Evolutionary conservation across 805 yeast genomes (phyloP), one percentile per base, ranked within the genome.

Genomic region (Candida orba): DNA sequence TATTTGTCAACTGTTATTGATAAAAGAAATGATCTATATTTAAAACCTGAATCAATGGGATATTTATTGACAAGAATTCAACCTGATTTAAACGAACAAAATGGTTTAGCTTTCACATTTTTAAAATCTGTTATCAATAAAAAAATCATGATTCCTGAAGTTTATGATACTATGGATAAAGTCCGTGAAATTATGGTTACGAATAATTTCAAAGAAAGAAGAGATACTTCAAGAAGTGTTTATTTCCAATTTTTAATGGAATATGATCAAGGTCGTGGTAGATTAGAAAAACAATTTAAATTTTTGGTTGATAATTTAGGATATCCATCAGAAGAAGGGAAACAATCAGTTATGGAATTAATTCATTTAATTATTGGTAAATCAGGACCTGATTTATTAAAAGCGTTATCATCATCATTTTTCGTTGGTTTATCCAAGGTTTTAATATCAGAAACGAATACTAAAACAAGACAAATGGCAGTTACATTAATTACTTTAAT

Each of bases 81-180:
- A 58, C 95, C 96, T 2, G 98, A 93, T 64, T 67, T 93, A 47
- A 89, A 85, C 55, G 96, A 91, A 53, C 96, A 96, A 10, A 81
- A 77, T 52, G 89, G 95, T 34, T 71, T 87, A 36, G 95, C 97
- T 0, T 87, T 90, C 62, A 79, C 81, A 42, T 89, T 91, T 54
- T 62, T 93, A 53, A 83, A 81, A 50, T 78, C 96, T 1, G 70
- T 90, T n/a, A 71, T 91, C 32, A 63, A 84, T 12, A 81, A 81
- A 50, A 88, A 80, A 52, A 68, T 85, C 17, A 69, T 82, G 75
- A 66, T 89, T 18, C 89, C 98, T 0, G 98, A 93, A 58, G 75
- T 93, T 1, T 93, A 93, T 58, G 97, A 90, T 52, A 75, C 84
- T 2, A 81, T 91, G 82, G 95, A 86, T 46, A 73, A 72, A 39